Evolutionary conservation across 2,329 filamentous ascomycete species (phyloP).

Genomic region (Arachnopeziza araneosa): DNA sequence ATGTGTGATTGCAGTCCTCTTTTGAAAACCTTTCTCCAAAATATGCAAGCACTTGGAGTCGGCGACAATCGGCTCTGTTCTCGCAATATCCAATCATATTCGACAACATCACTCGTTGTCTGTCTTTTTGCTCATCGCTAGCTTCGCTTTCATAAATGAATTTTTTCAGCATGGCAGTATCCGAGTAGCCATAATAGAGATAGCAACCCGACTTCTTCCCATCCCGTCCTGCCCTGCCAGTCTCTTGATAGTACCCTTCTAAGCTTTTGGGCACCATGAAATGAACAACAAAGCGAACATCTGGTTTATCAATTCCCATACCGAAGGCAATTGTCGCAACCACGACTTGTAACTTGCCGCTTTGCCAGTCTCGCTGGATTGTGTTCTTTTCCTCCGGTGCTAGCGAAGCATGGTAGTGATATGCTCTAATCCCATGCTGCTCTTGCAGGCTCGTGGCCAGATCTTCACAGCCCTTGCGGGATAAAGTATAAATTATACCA

Average conservation of each 20-base stretch:
- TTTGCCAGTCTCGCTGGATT: slow-evolving; percentile 80
- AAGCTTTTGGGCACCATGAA: slow-evolving; percentile 89
- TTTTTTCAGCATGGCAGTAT: slow-evolving; percentile 65
- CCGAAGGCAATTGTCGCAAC: slow-evolving; percentile 98
- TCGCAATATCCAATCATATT: slow-evolving; percentile 85
- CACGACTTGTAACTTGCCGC: slow-evolving; percentile 74
- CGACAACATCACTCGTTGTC: slow-evolving; percentile 79
- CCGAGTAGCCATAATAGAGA: slow-evolving; percentile 78
- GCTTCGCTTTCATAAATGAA: slow-evolving; percentile 83
- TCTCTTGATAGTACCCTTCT: slow-evolving; percentile 98
- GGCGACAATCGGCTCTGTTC: slow-evolving; percentile 79
- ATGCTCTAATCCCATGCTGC: slow-evolving; percentile 61
- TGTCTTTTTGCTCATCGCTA: slow-evolving; percentile 77
- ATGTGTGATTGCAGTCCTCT: slow-evolving; percentile 65
- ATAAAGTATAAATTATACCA: slow-evolving; percentile 91
- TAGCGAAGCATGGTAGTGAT: slow-evolving; percentile 84
- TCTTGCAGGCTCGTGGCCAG: slow-evolving; percentile 64
- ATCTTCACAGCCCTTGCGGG: slow-evolving; percentile 74
- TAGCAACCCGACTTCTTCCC: slow-evolving; percentile 84
- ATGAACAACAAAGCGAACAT: slow-evolving; percentile 95
- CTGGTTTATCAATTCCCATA: slow-evolving; percentile 98
- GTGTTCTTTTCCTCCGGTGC: slow-evolving; percentile 58
- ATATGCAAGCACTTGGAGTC: slow-evolving; percentile 85
- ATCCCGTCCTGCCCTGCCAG: slow-evolving; percentile 88
- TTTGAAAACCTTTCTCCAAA: slow-evolving; percentile 80